Evolutionary conservation across 495 filamentous ascomycete genomes (phyloP).

Genomic region (Daldinia bambusicola): DNA sequence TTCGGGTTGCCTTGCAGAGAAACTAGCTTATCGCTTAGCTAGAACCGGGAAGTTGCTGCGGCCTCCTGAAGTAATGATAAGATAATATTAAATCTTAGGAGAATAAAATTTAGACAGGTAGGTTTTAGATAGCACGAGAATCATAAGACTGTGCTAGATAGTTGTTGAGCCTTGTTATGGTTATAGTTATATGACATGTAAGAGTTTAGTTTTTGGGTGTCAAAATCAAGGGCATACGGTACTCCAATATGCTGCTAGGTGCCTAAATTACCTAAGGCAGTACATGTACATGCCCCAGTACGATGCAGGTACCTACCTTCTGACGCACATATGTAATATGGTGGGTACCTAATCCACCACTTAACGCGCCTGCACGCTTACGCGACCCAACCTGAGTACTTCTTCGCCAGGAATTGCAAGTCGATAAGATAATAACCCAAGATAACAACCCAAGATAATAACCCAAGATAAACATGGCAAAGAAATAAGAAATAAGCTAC

Average conservation of each 20-base stretch:
- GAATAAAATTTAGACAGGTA: neutral
- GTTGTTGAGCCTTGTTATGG: neutral
- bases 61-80: neutral
- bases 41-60: neutral
- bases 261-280: neutral
- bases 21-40: neutral
- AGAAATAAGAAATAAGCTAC: neutral
- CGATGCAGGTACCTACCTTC: constrained; percentile 2
- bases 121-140: neutral
- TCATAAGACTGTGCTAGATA: neutral
- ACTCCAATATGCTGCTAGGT: too few relatives aligned
- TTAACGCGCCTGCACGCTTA: neutral
- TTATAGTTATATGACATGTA: too few relatives aligned
- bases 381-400: neutral
- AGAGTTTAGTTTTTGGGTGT: too few relatives aligned
- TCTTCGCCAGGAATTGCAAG: neutral
- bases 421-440: neutral
- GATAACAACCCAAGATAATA: neutral
- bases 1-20: neutral
- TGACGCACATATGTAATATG: neutral
- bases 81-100: neutral
- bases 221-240: too few relatives aligned
- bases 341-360: constrained; percentile 1
- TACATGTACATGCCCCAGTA: neutral
- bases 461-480: neutral